phyloP scores from a whole-genome alignment of 139 green algal species.

The Chlorella sp. region DNA sequence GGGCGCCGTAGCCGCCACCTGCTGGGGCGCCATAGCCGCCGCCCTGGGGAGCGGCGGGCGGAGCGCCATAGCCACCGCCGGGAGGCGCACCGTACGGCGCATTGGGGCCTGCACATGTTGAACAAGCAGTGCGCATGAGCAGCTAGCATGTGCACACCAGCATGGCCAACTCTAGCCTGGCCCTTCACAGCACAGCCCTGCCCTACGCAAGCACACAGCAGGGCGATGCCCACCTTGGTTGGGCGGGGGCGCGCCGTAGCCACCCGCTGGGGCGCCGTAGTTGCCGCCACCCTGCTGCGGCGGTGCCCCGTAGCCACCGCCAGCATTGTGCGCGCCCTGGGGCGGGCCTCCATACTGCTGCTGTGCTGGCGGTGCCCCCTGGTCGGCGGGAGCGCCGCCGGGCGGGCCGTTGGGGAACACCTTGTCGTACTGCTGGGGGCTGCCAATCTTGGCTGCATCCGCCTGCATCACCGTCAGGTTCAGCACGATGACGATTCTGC shows the following conservation, averaged over 20 bases:
- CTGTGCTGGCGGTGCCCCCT: conserved; percentile 1
- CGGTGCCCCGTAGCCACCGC: conserved; percentile 16
- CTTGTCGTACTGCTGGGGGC: conserved; percentile 11
- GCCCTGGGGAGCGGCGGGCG: not conserved
- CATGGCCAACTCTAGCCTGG: too few species aligned
- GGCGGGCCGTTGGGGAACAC: not conserved
- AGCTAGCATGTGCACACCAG: too few species aligned
- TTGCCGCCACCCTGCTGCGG: not conserved
- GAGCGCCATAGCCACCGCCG: not conserved
- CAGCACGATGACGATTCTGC: conserved; percentile 48
- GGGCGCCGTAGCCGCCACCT: conserved; percentile 22
- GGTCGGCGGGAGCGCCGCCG: not conserved
- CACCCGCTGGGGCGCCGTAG: not conserved
- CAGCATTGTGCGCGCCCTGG: not conserved
- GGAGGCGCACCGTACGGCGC: not conserved
- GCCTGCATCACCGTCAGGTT: conserved; percentile 22
- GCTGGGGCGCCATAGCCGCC: conserved; percentile 2
- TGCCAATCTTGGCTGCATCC: conserved; percentile 15
- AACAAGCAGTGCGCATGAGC: too few species aligned
- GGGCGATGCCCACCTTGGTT: conserved; percentile 20
- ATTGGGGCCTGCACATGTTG: not conserved
- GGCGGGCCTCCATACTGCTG: conserved; percentile 6
- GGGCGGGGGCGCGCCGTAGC: conserved; percentile 26
- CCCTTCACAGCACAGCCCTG: too few species aligned
- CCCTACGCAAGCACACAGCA: too few species aligned